These are phyloP conservation scores for Priceomyces medius DNA, from an alignment of 805 yeast genomes.

Conservation along the genomic window DNA sequence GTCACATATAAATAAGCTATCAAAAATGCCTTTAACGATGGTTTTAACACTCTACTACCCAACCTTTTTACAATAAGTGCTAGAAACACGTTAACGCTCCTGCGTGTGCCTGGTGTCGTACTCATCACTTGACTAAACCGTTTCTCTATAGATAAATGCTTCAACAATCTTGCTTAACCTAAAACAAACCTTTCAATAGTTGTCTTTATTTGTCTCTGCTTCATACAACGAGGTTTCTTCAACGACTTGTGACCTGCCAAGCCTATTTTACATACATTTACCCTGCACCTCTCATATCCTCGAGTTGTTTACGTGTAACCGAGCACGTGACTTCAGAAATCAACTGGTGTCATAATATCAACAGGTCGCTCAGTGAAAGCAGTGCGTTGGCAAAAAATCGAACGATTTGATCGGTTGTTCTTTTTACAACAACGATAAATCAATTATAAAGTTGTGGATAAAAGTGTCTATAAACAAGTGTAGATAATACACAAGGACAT, in stretches of 20 bases:
- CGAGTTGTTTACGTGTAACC: no score
- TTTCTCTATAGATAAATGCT: no score
- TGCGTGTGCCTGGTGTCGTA: background rate
- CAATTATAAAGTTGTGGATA: background rate
- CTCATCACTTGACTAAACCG: no score
- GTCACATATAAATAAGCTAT: slow-evolving; percentile 34
- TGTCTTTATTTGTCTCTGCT: no score
- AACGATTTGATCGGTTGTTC: slow-evolving; percentile 4
- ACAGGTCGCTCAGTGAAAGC: slow-evolving; percentile 3
- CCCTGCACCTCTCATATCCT: no score
- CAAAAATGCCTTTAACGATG: slow-evolving; percentile 32
- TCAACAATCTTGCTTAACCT: no score
- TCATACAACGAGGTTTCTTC: no score
- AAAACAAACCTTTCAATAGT: no score
- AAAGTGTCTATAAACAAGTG: slow-evolving; percentile 1
- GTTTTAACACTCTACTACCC: slow-evolving; percentile 15
- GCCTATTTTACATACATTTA: no score
- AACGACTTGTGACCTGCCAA: no score
- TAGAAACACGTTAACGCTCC: background rate
- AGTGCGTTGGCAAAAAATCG: slow-evolving; percentile 10
- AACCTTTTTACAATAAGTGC: background rate
- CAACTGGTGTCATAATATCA: no score
- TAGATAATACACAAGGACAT: background rate
- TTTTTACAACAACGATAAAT: background rate
- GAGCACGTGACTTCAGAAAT: no score